Conservation (phyloP, 164 flowering plant genomes). For the Paratinospora sagittata region DNA sequence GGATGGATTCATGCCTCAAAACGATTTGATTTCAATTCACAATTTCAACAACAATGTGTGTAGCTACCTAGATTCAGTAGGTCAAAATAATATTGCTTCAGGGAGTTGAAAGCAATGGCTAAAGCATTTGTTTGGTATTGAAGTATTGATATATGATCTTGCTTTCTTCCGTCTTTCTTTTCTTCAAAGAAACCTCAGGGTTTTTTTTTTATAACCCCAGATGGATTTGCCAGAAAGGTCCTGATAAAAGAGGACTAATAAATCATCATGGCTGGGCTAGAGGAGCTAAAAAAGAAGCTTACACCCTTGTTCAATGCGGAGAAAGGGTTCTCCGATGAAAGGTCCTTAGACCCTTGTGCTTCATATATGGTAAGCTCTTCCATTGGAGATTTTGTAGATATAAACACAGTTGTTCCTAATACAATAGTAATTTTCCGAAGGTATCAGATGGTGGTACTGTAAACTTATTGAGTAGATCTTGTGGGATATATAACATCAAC, state of each 20-base stretch:
- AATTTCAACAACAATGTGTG: no score
- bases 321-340: conserved; percentile 62
- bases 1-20: no score
- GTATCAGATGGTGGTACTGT: conserved; percentile 87
- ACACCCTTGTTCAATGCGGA: conserved; percentile 91
- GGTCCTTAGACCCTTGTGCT: conserved; percentile 55
- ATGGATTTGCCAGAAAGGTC: neutral
- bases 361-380: conserved; percentile 57
- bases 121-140: neutral
- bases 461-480: conserved; percentile 83
- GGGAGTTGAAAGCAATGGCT: neutral
- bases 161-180: neutral
- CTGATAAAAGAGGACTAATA: conserved; percentile 1
- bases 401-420: conserved; percentile 2
- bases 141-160: neutral
- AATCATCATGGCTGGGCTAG: conserved; percentile 73
- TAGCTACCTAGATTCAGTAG: no score
- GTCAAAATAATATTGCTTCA: no score
- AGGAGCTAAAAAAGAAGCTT: conserved; percentile 84
- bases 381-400: neutral
- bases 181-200: neutral
- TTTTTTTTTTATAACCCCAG: neutral
- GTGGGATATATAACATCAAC: conserved; percentile 84
- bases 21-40: no score
- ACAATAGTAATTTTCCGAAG: conserved; percentile 31